Conservation (phyloP, 345 rosid genomes). For the Cardamine resedifolia region DNA sequence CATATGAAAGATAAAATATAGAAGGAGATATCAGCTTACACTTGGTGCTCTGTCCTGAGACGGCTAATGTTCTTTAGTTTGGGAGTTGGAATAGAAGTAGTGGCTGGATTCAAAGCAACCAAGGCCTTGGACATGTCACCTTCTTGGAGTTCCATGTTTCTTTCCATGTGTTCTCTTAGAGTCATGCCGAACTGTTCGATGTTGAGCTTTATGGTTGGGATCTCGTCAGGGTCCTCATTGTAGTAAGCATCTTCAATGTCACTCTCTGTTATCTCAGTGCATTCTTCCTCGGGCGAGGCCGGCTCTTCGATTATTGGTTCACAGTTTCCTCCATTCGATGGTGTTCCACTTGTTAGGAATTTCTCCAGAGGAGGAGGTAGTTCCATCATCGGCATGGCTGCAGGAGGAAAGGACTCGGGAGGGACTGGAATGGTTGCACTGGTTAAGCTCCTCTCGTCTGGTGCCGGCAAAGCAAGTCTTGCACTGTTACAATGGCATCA, state of each 20-base stretch:
- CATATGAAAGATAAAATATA: conserved; percentile 9
- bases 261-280: conserved; percentile 44
- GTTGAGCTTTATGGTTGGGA: conserved; percentile 74
- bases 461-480: conserved; percentile 82
- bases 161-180: conserved; percentile 59
- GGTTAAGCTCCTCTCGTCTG: conserved; percentile 65
- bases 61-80: conserved; percentile 79
- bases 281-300: conserved; percentile 65
- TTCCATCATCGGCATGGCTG: conserved; percentile 43
- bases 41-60: conserved; percentile 92
- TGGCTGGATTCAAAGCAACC: conserved; percentile 69
- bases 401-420: conserved; percentile 36
- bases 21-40: conserved; percentile 58
- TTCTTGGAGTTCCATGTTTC: conserved; percentile 69
- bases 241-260: conserved; percentile 69
- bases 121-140: conserved; percentile 79
- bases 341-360: conserved; percentile 25
- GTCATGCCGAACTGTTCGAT: conserved; percentile 57
- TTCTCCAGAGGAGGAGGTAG: conserved; percentile 46
- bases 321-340: conserved; percentile 31
- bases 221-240: conserved; percentile 73
- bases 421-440: conserved; percentile 37
- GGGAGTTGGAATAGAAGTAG: conserved; percentile 65
- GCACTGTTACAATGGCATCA: conserved; percentile 60
- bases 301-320: conserved; percentile 89